Conservation (phyloP, 257 asterid species). For the Lavandula angustifolia region DNA sequence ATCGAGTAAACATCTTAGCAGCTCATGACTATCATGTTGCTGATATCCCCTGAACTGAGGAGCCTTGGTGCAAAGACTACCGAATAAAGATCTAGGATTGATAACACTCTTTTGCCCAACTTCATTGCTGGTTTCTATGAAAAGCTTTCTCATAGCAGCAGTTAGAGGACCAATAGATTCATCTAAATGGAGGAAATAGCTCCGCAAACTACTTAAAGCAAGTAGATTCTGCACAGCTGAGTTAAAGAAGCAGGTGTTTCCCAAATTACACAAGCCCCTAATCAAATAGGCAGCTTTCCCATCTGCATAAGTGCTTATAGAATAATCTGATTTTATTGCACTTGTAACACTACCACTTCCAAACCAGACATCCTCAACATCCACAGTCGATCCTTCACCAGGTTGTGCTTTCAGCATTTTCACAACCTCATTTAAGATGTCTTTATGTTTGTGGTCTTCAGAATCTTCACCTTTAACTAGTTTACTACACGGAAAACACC, state of each 20-base stretch:
- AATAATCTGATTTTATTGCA: conserved; percentile 47
- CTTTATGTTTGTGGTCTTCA: conserved; percentile 52
- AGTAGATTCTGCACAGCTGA: conserved; percentile 78
- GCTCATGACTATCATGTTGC: conserved; percentile 95
- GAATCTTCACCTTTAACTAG: conserved; percentile 49
- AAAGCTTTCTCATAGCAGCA: conserved; percentile 65
- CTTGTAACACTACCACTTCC: conserved; percentile 57
- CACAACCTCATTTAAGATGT: conserved; percentile 54
- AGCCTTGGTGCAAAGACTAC: conserved; percentile 71
- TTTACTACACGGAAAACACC: conserved; percentile 72
- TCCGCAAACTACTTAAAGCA: conserved; percentile 60
- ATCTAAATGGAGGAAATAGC: conserved; percentile 51
- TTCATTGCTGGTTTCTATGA: conserved; percentile 52
- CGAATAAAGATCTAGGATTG: conserved; percentile 72
- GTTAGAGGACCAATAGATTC: conserved; percentile 69
- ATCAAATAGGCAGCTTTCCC: conserved; percentile 41
- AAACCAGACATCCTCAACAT: conserved; percentile 80
- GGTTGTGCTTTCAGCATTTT: conserved; percentile 57
- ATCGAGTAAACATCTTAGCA: conserved; percentile 86
- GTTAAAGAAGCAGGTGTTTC: conserved; percentile 95
- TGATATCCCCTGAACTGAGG: conserved; percentile 92
- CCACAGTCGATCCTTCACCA: conserved; percentile 44
- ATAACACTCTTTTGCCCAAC: conserved; percentile 52
- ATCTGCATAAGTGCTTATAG: conserved; percentile 36
- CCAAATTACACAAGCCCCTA: conserved; percentile 85